Base-by-base conservation (phyloP, 2,329 filamentous ascomycete genomes). In the Amphichorda felina region DNA sequence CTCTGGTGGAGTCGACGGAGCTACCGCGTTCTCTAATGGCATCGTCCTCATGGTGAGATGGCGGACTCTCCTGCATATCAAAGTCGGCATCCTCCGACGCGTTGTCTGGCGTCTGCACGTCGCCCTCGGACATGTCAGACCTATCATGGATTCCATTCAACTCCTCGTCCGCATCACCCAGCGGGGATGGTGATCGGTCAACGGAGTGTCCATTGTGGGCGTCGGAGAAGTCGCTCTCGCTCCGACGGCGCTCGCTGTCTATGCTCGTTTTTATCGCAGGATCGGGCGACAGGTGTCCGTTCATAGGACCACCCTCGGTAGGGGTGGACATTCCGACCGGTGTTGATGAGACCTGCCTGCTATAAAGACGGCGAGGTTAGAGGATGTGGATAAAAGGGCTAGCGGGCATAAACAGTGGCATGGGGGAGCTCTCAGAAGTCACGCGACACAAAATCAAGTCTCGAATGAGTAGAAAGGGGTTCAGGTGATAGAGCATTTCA, bases 201-300 rank as follows among this genome's bases (percentile, higher is more conserved):
- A 61, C 63, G 49, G 68, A 63, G 49, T 64, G 61, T 44, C 64
- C 68, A 49, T 81, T 73, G 51, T 73, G 71, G 47, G 73, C 66
- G 50, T 93, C 82, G 49, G 83, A 87, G 41, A 82, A 68, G 47
- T 87, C 83, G 67, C 77, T 85, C 48, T 86, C 83, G 59, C 44
- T 48, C 38, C 36, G 45, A 33, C 41, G 44, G 31, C 43, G 47
- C 33, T 56, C 59, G 41, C 58, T 56, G 43, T 60, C 54, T 34
- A 57, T 48, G 40, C 54, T 50, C 37, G 57, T 54, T 36, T 51
- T 53, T 40, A 52, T 57, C 45, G 66, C 60, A 46, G 66, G 63
- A 44, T 66, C 59, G 47, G 73, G 69, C 53, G 73, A 72, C 48
- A 65, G 53, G 57, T 79, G 72, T 53, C 80, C 81, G 60, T 86